Conservation (phyloP, 129 eudicot species). For the Smallanthus sonchifolius region DNA sequence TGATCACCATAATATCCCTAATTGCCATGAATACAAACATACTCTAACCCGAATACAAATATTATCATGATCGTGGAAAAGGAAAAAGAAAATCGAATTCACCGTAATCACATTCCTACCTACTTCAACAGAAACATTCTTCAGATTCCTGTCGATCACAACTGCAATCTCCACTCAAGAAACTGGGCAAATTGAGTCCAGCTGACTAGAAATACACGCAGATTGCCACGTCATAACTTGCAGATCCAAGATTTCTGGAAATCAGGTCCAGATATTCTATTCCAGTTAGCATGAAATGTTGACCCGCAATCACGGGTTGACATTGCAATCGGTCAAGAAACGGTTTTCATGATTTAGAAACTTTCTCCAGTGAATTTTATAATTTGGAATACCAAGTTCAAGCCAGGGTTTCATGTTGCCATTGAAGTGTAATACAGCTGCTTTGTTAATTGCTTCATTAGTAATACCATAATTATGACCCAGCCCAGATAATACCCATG, state of each 20-base stretch:
- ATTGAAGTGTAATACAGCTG: conserved; percentile 80
- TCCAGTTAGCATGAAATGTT: neutral
- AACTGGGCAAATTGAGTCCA: conserved; percentile 28
- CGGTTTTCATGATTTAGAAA: conserved; percentile 56
- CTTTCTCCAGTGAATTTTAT: conserved; percentile 57
- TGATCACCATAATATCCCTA: conserved; percentile 13
- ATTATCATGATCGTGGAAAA: conserved; percentile 16
- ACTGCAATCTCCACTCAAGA: conserved; percentile 1
- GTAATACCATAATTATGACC: conserved; percentile 72
- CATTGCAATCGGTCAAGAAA: conserved; percentile 84
- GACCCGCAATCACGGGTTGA: conserved; percentile 41
- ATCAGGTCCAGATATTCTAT: conserved; percentile 10
- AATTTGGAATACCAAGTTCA: conserved; percentile 75
- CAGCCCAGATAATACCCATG: conserved; percentile 75
- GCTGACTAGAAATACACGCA: conserved; percentile 24
- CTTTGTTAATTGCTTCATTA: conserved; percentile 41
- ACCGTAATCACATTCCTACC: conserved; percentile 22
- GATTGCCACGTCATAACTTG: conserved; percentile 10
- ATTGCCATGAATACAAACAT: conserved; percentile 19
- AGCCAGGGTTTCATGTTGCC: conserved; percentile 99
- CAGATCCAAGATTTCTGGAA: neutral
- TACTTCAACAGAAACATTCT: conserved; percentile 21
- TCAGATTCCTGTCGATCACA: conserved; percentile 8
- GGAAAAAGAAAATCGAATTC: conserved; percentile 7
- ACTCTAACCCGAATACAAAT: conserved; percentile 22